Percentiles rank a stretch among this genome's conserved stretches.
Evolutionary conservation across 805 yeast species (phyloP).

Genomic region (Pichia manshurica): DNA sequence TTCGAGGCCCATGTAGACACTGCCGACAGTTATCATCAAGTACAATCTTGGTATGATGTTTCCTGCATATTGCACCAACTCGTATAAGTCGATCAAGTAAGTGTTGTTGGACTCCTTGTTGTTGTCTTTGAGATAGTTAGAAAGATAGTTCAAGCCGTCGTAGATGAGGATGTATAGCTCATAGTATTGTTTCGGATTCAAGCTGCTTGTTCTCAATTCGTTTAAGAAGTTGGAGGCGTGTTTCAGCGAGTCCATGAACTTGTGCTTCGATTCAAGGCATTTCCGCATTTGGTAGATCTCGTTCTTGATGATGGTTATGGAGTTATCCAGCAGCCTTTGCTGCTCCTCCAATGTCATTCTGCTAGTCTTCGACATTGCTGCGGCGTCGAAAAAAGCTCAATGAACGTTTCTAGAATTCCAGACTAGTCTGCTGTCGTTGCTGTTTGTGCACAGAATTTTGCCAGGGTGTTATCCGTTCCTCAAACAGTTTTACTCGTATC

Average conservation of each 20-base stretch:
- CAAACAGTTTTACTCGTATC: too few relatives aligned
- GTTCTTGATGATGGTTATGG: conserved; percentile 50
- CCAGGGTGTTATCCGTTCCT: too few relatives aligned
- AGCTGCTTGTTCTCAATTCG: conserved; percentile 68
- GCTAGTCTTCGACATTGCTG: conserved; percentile 12
- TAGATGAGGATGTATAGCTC: conserved; percentile 80
- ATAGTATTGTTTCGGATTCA: conserved; percentile 88
- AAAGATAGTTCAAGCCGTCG: conserved; percentile 70
- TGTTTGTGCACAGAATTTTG: too few relatives aligned
- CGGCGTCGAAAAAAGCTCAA: too few relatives aligned
- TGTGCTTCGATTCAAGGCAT: conserved; percentile 56
- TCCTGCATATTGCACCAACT: conserved; percentile 91
- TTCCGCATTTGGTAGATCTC: conserved; percentile 74
- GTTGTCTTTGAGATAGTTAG: conserved; percentile 56
- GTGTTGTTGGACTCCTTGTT: conserved; percentile 31
- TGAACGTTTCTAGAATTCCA: too few relatives aligned
- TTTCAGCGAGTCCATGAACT: conserved; percentile 80
- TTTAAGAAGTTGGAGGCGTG: conserved; percentile 78
- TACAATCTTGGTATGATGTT: conserved; percentile 88
- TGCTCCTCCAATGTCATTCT: conserved; percentile 23
- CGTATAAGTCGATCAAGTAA: conserved; percentile 85
- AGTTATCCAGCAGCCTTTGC: conserved; percentile 35
- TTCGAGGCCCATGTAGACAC: conserved; percentile 72
- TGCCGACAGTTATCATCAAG: conserved; percentile 92
- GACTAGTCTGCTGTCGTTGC: too few relatives aligned